Percentiles rank a stretch among this genome's conserved stretches.
phyloP scores from a whole-genome alignment of 176 grass and related monocot species.

The Hordeum vulgare region DNA sequence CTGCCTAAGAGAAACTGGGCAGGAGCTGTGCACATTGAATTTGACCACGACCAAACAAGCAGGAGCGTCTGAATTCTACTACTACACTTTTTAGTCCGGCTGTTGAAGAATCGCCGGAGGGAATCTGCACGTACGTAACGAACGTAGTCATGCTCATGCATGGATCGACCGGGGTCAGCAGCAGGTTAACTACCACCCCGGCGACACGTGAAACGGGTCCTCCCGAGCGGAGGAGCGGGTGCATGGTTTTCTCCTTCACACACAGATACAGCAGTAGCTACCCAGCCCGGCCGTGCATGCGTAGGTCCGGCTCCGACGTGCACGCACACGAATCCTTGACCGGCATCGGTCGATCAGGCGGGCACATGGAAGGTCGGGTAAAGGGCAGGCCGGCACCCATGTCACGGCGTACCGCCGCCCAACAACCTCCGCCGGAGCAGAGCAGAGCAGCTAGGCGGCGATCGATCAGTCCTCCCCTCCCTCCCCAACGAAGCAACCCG shows the following conservation, averaged over 20 bases:
- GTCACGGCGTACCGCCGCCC: background rate
- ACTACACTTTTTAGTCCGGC: background rate
- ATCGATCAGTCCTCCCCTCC: too few species aligned
- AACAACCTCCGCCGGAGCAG: background rate
- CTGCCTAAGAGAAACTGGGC: background rate
- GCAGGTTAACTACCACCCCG: background rate
- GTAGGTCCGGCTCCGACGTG: background rate
- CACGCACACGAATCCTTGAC: background rate
- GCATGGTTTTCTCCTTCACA: background rate
- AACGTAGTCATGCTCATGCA: background rate
- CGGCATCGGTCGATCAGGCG: background rate
- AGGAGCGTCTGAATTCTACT: background rate
- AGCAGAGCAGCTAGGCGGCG: background rate
- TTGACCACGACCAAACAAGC: background rate
- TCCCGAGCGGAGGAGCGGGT: background rate
- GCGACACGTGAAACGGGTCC: background rate
- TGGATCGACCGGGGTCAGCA: background rate
- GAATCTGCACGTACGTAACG: background rate
- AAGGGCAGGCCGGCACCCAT: background rate
- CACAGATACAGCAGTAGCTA: background rate
- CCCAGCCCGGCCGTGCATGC: background rate
- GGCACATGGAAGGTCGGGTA: conserved; percentile 20
- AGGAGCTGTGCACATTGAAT: background rate
- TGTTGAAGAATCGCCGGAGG: background rate
- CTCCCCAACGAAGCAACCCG: too few species aligned